Conservation (phyloP, 1,284 basidiomycete species). For the Termitomyces sp. region DNA sequence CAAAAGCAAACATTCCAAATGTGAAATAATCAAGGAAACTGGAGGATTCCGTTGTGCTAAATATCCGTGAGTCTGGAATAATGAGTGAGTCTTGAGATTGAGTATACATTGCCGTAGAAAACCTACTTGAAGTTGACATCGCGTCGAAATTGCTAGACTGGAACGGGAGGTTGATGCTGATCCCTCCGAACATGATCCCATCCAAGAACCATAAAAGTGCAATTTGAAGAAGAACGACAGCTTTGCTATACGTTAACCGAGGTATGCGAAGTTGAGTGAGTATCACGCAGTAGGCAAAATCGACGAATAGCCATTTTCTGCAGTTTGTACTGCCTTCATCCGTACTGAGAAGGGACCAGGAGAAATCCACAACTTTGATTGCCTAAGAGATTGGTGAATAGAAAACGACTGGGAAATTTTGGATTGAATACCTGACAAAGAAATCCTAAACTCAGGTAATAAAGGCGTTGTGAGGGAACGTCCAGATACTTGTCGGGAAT, state of each 20-base stretch:
- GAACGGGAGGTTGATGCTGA: constrained; percentile 42
- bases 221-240: constrained; percentile 58
- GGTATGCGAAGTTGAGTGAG: constrained; percentile 74
- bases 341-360: constrained; percentile 44
- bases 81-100: background rate
- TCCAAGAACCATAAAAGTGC: constrained; percentile 55
- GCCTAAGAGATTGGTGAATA: constrained; percentile 34
- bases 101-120: background rate
- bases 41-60: constrained; percentile 42
- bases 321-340: constrained; percentile 38
- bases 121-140: constrained; percentile 27
- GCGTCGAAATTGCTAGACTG: constrained; percentile 20
- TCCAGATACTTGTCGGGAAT: constrained; percentile 53
- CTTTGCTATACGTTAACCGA: constrained; percentile 63
- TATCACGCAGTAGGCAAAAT: constrained; percentile 55
- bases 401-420: background rate
- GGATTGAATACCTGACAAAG: constrained; percentile 43
- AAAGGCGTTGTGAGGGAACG: constrained; percentile 54
- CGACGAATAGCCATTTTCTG: constrained; percentile 69
- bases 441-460: constrained; percentile 50
- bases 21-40: constrained; percentile 41
- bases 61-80: constrained; percentile 29
- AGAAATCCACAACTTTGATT: constrained; percentile 62
- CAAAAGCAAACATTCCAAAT: constrained; percentile 43
- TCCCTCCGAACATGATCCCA: constrained; percentile 68